phyloP scores from a whole-genome alignment of 78 protist genomes.

The Reticulomyxa filosa region DNA sequence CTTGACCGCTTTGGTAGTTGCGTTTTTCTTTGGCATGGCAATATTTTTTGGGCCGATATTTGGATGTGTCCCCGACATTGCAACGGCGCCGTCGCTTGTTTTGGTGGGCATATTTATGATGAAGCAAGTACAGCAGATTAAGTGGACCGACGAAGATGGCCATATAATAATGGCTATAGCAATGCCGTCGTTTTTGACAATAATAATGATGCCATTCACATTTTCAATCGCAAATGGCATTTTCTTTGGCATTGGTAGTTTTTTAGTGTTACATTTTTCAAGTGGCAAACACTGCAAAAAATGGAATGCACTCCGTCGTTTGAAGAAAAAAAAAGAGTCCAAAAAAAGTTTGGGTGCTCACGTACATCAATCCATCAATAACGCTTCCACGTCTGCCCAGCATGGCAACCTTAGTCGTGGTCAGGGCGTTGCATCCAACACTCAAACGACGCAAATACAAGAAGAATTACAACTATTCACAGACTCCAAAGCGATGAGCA shows the following conservation, averaged over 20 bases:
- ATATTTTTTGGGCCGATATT: not conserved
- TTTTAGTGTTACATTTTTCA: not conserved
- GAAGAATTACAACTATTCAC: no score
- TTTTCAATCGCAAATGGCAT: slow-evolving; percentile 9
- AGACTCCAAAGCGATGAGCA: no score
- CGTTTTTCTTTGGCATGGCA: not conserved
- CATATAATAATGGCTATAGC: not conserved
- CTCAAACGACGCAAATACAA: not conserved
- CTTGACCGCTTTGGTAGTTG: not conserved
- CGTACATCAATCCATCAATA: no score
- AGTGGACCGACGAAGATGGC: not conserved
- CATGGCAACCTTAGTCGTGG: not conserved
- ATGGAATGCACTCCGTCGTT: not conserved
- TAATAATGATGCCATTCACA: not conserved
- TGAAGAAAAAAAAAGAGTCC: no score
- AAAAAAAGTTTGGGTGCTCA: no score
- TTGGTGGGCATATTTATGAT: slow-evolving; percentile 11
- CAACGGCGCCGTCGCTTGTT: slow-evolving; percentile 3
- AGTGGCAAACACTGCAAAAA: not conserved
- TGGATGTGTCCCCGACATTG: not conserved
- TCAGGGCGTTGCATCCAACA: not conserved
- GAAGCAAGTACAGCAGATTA: not conserved
- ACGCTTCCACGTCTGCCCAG: no score
- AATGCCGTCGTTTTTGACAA: not conserved
- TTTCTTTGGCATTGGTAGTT: not conserved